Percentiles rank a stretch among this genome's conserved stretches.
These are phyloP conservation scores for Ophiostoma piceae DNA, from an alignment of 2,329 filamentous ascomycete species.

Conservation along the genomic window DNA sequence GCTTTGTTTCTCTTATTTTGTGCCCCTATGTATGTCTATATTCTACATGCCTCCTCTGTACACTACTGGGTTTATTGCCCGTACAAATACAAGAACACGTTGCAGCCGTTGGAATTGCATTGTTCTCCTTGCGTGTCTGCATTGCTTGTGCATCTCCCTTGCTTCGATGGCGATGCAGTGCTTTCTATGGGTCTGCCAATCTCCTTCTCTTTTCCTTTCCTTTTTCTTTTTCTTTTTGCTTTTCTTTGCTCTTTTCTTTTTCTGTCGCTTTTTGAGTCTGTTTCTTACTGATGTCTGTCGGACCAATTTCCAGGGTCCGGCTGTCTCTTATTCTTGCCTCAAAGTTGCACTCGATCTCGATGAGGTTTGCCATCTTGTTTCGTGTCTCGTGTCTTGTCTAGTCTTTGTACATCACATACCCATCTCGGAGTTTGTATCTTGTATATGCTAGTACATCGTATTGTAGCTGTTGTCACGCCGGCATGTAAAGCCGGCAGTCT, in stretches of 20 bases:
- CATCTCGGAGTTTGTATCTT: background rate
- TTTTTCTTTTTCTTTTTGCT: background rate
- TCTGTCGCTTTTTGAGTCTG: too few species aligned
- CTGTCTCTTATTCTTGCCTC: slow-evolving; percentile 7
- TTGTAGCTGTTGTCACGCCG: slow-evolving; percentile 3
- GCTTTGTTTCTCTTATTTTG: background rate
- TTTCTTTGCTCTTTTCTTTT: background rate
- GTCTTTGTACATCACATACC: background rate
- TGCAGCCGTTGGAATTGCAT: slow-evolving; percentile 10
- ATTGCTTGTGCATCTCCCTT: slow-evolving; percentile 9
- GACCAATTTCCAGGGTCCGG: background rate
- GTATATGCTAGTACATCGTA: background rate
- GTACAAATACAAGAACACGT: background rate
- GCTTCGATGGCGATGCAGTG: background rate
- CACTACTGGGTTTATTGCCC: background rate
- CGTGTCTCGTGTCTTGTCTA: background rate
- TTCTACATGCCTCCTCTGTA: background rate
- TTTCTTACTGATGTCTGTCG: background rate
- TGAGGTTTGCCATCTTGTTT: background rate
- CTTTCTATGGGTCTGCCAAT: slow-evolving; percentile 5
- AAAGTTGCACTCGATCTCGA: slow-evolving; percentile 8
- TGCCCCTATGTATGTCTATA: background rate
- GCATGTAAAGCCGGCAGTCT: background rate
- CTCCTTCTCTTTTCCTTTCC: background rate
- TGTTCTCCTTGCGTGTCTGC: slow-evolving; percentile 5